Evolutionary conservation across 2,329 filamentous ascomycete species (phyloP), one percentile per base, ranked within the genome.

Genomic region (Colletotrichum sp.): DNA sequence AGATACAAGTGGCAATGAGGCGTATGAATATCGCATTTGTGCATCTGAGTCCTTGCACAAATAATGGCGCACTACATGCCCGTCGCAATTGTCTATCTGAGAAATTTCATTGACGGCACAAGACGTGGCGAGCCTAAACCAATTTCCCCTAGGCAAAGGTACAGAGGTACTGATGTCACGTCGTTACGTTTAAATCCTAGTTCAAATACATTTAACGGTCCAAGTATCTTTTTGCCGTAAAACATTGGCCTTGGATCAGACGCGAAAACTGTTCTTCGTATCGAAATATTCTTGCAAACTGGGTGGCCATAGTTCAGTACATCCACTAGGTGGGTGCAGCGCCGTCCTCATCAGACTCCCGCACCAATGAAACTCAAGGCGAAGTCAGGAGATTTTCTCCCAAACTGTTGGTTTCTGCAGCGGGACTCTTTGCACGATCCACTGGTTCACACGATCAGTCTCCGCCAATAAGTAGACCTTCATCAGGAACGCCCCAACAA

Each of bases 141-240:
- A 10, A 0, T 43, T 2, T 18, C 36, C 4, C 16, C 36, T 43
- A n/a, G 0, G 36, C 36, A 43, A 8, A 10, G 2, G 36, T 43
- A 9, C 8, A 18, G 16, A 43, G 36, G 8, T 43, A 18, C 8
- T 18, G 36, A 43, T 18, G 13, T 13, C 12, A 34, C 5, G 36
- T 39, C 36, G 36, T 39, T 43, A 43, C 36, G 36, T 18, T 18
- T 9, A 43, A 43, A 6, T 3, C 8, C 18, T 43, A 12, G 18
- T 7, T 6, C n/a, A 10, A 6, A 12, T 6, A 0, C 5, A 43
- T 12, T 48, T 12, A 5, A 48, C 39, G 0, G 1, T 48, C 39
- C 5, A n/a, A 48, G 2, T n/a, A 43, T 10, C 3, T n/a, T 48
- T 48, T n/a, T n/a, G 39, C 5, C n/a, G 5, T 10, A 3, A 0